Evolutionary conservation across 495 filamentous ascomycete genomes (phyloP), one percentile per base, ranked within the genome.

Genomic region (Daldinia caldariorum): DNA sequence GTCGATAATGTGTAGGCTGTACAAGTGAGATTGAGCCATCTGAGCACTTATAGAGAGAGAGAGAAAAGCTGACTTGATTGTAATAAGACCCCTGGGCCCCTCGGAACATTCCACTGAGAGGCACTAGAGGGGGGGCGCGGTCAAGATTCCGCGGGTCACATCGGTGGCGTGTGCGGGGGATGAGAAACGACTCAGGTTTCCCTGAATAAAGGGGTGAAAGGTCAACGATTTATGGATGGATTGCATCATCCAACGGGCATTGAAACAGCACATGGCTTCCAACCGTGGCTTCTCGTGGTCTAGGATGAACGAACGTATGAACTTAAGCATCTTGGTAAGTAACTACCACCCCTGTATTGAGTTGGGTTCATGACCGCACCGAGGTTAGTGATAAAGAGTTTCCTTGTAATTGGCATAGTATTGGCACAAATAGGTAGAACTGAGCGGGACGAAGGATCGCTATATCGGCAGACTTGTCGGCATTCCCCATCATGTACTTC

Each of bases 91-190:
- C 18, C 20, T 49, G 18, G 58, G 57, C 41, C 12, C 47, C 39
- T 18, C 35, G 55, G 56, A 57, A 29, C 69, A 72, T 72, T 68
- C 69, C 69, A 64, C 55, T 35, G 59, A 53, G 69, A 59, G 64
- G 69, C 60, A 61, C 47, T 61, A 50, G 34, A 22, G 6, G 57
- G 32, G 6, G 57, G 43, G 58, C 41, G 58, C 32, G 56, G 20
- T 16, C 49, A 14, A 39, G 58, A 61, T 63, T 62, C 49, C 63
- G 61, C 61, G 61, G 57, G 49, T 53, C 47, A 59, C 16, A 59
- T 66, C 51, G 29, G 51, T 57, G 68, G 43, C 8, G 43, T 22
- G 16, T 47, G 43, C 43, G 43, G 43, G 43, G 43, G 12, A 58
- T 53, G 47, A 22, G 37, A n/a, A 41, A 10, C 10, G 41, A 9